Evolutionary conservation across 78 protist genomes (phyloP).

Genomic region (Dictyostelium brefeldianum): DNA sequence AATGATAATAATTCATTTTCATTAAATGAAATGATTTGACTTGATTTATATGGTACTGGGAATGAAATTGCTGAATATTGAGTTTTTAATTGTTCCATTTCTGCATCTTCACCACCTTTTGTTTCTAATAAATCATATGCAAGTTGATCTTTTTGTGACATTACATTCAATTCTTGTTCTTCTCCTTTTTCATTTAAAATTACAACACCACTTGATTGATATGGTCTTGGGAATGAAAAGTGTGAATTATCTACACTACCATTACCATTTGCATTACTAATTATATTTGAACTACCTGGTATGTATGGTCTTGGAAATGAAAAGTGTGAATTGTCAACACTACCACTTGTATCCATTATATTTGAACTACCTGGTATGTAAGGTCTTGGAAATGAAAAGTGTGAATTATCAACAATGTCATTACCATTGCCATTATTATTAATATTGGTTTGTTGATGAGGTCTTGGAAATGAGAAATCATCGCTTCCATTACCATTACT

Average conservation of each 20-base stretch:
- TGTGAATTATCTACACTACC: neutral
- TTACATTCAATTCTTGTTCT: neutral
- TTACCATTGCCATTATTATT: neutral
- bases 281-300: neutral
- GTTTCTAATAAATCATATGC: neutral
- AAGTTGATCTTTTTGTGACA: conserved; percentile 7
- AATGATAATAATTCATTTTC: conserved; percentile 57
- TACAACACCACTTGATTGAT: neutral
- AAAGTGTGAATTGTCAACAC: conserved; percentile 6
- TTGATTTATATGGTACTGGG: conserved; percentile 52
- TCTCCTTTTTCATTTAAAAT: conserved; percentile 1
- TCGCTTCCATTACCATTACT: too few relatives aligned
- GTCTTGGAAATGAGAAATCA: conserved; percentile 55
- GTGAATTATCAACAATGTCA: neutral
- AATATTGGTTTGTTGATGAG: neutral
- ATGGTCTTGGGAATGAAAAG: conserved; percentile 10
- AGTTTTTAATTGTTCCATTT: conserved; percentile 7
- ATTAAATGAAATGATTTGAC: conserved; percentile 30
- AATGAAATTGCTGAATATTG: conserved; percentile 28
- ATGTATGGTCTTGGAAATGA: conserved; percentile 71
- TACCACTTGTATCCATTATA: neutral
- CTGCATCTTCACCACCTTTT: neutral
- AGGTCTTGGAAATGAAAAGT: conserved; percentile 72
- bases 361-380: conserved; percentile 29
- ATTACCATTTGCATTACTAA: neutral